Evolutionary conservation across 2,329 filamentous ascomycete species (phyloP).

Genomic region (Cercospora zeae-maydis): DNA sequence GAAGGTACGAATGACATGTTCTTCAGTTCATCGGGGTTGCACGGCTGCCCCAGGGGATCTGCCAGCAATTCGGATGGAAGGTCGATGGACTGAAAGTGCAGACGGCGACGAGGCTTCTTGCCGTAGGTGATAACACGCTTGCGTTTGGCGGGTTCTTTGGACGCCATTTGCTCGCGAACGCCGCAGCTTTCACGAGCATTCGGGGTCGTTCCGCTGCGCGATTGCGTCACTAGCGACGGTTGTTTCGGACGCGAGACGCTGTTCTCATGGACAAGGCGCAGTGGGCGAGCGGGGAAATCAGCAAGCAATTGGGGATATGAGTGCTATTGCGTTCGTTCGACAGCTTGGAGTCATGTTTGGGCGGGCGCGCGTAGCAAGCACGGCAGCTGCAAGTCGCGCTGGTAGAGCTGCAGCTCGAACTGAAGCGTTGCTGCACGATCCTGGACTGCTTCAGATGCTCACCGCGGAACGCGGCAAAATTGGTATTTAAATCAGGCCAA

Average conservation of each 20-base stretch:
- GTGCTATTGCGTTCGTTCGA: not conserved
- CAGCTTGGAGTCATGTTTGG: not conserved
- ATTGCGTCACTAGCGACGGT: conserved; percentile 3
- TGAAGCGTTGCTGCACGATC: not conserved
- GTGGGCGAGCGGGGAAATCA: not conserved
- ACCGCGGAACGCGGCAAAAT: not conserved
- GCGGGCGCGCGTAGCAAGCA: not conserved
- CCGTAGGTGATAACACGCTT: conserved; percentile 1
- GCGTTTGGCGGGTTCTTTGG: conserved; percentile 2
- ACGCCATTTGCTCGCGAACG: not conserved
- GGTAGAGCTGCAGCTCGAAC: not conserved
- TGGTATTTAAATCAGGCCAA: no score
- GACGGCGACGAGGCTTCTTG: not conserved
- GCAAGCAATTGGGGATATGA: not conserved
- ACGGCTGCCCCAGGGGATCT: conserved; percentile 5
- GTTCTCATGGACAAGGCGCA: not conserved
- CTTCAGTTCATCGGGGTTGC: not conserved
- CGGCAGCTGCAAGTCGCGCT: not conserved
- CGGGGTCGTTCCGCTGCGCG: conserved; percentile 5
- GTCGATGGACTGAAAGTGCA: not conserved
- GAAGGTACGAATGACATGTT: conserved; percentile 22
- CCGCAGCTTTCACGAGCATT: conserved; percentile 7
- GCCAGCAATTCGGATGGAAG: not conserved
- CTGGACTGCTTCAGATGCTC: not conserved
- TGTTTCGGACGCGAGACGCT: conserved; percentile 5